Percentiles rank a stretch among this genome's conserved stretches.
Conservation (phyloP, 805 yeast species). For the Pichia ethanolica region DNA sequence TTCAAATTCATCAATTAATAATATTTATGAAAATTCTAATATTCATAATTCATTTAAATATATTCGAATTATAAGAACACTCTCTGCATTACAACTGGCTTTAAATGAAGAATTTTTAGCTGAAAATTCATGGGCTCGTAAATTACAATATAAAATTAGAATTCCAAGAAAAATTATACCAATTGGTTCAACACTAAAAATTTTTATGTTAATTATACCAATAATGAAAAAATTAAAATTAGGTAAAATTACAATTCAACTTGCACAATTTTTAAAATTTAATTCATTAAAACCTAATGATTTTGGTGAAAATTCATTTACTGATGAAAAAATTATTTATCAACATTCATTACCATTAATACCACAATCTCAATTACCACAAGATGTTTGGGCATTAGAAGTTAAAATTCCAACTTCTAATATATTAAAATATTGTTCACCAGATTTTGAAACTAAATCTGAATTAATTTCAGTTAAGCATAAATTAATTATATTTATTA, state of each 20-base stretch:
- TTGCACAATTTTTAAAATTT: conserved; percentile 26
- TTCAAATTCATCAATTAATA: background rate
- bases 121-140: conserved; percentile 45
- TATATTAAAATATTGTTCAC: conserved; percentile 34
- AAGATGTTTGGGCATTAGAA: conserved; percentile 41
- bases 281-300: conserved; percentile 16
- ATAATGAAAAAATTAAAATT: conserved; percentile 37
- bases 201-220: conserved; percentile 39
- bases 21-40: conserved; percentile 12
- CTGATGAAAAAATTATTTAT: conserved; percentile 24
- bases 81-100: conserved; percentile 33
- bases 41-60: conserved; percentile 24
- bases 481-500: conserved; percentile 36
- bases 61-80: conserved; percentile 37
- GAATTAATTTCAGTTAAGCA: conserved; percentile 39
- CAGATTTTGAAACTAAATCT: conserved; percentile 30
- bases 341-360: conserved; percentile 32
- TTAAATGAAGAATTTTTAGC: conserved; percentile 38
- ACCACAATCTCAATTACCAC: conserved; percentile 25
- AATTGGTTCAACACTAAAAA: conserved; percentile 36
- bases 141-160: conserved; percentile 42
- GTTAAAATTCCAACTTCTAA: conserved; percentile 35
- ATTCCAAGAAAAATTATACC: conserved; percentile 39
- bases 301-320: conserved; percentile 17
- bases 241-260: conserved; percentile 27